Base-by-base conservation (phyloP, 1,284 basidiomycete species). In the Cryptococcus amylolentus region DNA sequence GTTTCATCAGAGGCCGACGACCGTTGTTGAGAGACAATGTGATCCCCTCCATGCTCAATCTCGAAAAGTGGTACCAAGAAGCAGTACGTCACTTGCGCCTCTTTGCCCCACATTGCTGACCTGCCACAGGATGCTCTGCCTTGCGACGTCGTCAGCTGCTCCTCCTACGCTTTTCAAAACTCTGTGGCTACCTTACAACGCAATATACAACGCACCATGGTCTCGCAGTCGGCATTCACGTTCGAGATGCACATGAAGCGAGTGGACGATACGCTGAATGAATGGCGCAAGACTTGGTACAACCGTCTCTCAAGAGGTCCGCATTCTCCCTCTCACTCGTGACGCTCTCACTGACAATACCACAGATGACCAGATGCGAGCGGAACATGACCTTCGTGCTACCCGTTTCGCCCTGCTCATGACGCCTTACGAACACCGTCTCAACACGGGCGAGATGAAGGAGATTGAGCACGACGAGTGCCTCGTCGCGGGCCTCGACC, bases 351-450 rank as follows among this genome's bases (percentile, higher is more conserved):
- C 46, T 49, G 23, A 50, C 41, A 41, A 13, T 50, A 28, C 14
- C 14, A 16, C 20, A 49, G 54, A 61, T 20, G 62, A 64, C 31
- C 53, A 43, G n/a, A 42, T 49, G 3, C 55, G 60, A 27, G 16
- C 44, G 5, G 49, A 52, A 20, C 49, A 54, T 14, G 62, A 64
- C 49, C 49, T 59, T 16, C 31, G 55, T n/a, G 57, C 58, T 2
- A 48, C 54, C 7, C 55, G 60, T 27, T 57, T 61, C 27, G 56
- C 61, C 18, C 48, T 64, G 5, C 42, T 59, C 14, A 61, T 61
- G 54, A 58, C 55, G 5, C 55, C 57, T 5, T 64, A 60, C 49
- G 60, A 61, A 37, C 47, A 57, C 26, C 50, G 54, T 10, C 31
- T 58, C 5, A 46, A 51, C 35, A 56, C 40, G 31, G 55, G 56